These are phyloP conservation scores for Closterium sp. DNA, from an alignment of 139 green algal genomes.

Conservation along the genomic window DNA sequence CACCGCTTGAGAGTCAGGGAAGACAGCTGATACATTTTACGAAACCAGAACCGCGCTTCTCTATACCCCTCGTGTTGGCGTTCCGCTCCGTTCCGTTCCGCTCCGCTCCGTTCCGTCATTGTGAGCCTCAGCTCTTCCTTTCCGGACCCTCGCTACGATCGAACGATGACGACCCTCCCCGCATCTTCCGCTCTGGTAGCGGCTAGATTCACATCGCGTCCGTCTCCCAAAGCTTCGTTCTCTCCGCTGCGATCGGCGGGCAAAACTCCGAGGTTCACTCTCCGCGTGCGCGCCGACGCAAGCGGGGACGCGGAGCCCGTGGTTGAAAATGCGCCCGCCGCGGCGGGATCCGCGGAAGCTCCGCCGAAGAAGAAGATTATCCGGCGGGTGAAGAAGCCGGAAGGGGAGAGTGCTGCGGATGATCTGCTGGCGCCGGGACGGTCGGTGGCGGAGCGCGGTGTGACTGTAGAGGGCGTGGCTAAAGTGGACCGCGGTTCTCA, in stretches of 20 bases:
- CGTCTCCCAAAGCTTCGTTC: too few species aligned
- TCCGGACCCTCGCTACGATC: not conserved
- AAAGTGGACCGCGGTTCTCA: constrained; percentile 20
- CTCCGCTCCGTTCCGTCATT: too few species aligned
- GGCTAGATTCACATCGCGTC: not conserved
- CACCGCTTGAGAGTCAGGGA: too few species aligned
- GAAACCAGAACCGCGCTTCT: too few species aligned
- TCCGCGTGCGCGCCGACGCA: not conserved
- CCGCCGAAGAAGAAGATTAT: not conserved
- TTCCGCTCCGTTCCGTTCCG: too few species aligned
- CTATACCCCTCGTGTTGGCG: too few species aligned
- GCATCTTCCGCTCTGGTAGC: not conserved
- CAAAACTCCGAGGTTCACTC: too few species aligned
- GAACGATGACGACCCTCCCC: not conserved
- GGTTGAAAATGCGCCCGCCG: too few species aligned
- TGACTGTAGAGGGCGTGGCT: constrained; percentile 38
- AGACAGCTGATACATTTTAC: too few species aligned
- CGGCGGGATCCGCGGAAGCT: too few species aligned
- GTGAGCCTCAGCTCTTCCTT: not conserved
- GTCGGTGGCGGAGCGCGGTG: constrained; percentile 30
- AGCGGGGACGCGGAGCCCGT: not conserved
- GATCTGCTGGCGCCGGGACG: not conserved
- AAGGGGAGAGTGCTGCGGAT: not conserved
- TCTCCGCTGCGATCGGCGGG: too few species aligned
- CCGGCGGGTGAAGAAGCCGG: not conserved